Base-by-base conservation (phyloP, 805 yeast genomes). In the Hanseniaspora opuntiae region DNA sequence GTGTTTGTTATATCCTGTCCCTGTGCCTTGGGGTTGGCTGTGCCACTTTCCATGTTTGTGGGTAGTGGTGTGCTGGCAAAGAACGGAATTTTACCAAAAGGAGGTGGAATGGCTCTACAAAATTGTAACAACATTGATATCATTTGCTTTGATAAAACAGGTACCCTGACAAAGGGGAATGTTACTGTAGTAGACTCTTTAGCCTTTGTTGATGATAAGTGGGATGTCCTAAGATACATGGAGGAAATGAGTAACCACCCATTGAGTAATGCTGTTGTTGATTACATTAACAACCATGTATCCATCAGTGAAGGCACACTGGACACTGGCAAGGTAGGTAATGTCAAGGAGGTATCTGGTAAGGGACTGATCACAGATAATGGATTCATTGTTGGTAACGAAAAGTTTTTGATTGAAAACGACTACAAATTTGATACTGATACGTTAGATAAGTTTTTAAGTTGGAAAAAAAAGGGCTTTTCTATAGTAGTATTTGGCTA, bases 1-100 rank as follows among this genome's bases (percentile, higher is more conserved):
- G 90, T 85, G 1, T 83, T 84, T 67, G 90, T 84, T 1, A 78
- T 84, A 49, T 90, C 90, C 0, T 84, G 94, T 62, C 94, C 94
- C 1, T 84, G 93, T 70, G 94, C 90, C 1, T 77, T 84, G 59
- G 93, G 90, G 1, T 69, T 84, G 22, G 93, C 93, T 24, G 93
- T 90, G 1, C 93, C 93, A 1, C 84, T 90, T 1, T 90, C 93
- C 0, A 63, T 84, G 40, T 83, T 81, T 68, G 87, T 84, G 12
- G 93, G 93, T 2, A 72, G 86, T 17, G 87, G 90, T 0, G 63
- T 84, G 49, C 87, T 89, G 37, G 93, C 93, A 14, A 81, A 79
- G 61, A 68, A 78, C 62, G 93, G 90, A 20, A 79, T 84, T 50
- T 69, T 84, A 38, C 87, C 84, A 1, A 75, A 82, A 58, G 90